Conservation (phyloP, 1,139 yeast species). For the Lodderomyces pseudojiufengensis region DNA sequence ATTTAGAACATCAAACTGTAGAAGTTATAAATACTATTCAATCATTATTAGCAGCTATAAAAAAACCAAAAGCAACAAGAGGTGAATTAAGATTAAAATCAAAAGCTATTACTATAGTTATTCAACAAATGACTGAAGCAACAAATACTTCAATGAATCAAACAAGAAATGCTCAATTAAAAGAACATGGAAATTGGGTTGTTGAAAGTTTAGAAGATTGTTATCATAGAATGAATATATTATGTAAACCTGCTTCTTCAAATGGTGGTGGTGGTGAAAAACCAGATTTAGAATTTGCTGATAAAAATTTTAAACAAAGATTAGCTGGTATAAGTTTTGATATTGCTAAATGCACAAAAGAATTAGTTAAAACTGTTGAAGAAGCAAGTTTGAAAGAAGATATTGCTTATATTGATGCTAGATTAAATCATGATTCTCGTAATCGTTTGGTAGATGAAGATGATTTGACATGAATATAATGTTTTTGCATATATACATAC, state of each 20-base stretch:
- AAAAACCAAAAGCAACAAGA: conserved; percentile 71
- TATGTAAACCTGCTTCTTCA: conserved; percentile 51
- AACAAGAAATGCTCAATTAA: conserved; percentile 74
- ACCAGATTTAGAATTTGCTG: conserved; percentile 68
- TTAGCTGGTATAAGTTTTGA: conserved; percentile 95
- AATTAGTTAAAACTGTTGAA: conserved; percentile 90
- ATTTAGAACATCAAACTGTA: conserved; percentile 90
- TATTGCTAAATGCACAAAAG: conserved; percentile 93
- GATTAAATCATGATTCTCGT: conserved; percentile 29
- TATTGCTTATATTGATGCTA: conserved; percentile 51
- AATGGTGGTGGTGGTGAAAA: conserved; percentile 46
- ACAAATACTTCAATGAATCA: conserved; percentile 87
- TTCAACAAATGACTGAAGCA: conserved; percentile 85
- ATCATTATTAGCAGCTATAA: conserved; percentile 69
- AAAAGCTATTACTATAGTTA: conserved; percentile 68
- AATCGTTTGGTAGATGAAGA: conserved; percentile 21
- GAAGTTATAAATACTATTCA: conserved; percentile 90
- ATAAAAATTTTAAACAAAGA: conserved; percentile 85
- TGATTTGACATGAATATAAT: conserved; percentile 29
- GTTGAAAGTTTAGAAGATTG: conserved; percentile 85
- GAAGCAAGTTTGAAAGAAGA: conserved; percentile 88
- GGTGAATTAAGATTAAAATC: conserved; percentile 74
- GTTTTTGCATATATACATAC: too few species aligned
- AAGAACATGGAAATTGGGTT: conserved; percentile 90
- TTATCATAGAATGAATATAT: conserved; percentile 67